phyloP scores from a whole-genome alignment of 2,329 filamentous ascomycete species.

The Eurotiales sp. region DNA sequence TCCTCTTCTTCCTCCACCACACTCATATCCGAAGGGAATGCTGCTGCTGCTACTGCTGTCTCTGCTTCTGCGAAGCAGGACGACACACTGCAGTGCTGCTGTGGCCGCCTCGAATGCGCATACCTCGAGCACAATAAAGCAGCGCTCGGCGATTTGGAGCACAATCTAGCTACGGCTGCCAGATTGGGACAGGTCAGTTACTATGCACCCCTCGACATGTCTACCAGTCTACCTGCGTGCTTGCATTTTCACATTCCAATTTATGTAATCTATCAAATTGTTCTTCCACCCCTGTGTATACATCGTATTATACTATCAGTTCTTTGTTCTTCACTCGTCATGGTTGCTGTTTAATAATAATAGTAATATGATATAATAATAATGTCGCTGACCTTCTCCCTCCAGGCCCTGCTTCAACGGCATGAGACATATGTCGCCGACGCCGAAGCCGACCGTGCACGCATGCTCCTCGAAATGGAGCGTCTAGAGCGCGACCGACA shows the following conservation, averaged over 20 bases:
- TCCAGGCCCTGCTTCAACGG: constrained; percentile 83
- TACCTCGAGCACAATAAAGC: constrained; percentile 77
- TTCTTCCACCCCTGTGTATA: neutral
- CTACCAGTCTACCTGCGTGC: constrained; percentile 18
- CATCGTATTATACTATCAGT: neutral
- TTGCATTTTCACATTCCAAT: constrained; percentile 16
- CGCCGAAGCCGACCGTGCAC: constrained; percentile 76
- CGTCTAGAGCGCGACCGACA: constrained; percentile 70
- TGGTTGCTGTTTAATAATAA: neutral
- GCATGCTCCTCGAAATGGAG: constrained; percentile 69
- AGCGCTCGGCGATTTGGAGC: constrained; percentile 76
- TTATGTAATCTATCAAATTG: neutral
- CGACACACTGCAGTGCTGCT: constrained; percentile 64
- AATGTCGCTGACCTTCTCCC: constrained; percentile 61
- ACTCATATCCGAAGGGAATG: neutral
- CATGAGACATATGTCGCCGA: constrained; percentile 95
- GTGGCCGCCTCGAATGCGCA: constrained; percentile 73
- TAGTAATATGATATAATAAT: too few species aligned
- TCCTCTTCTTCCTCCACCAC: neutral
- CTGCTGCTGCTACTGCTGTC: neutral
- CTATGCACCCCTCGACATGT: too few species aligned
- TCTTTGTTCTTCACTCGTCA: constrained; percentile 1
- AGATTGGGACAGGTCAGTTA: constrained; percentile 83
- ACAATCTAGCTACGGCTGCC: constrained; percentile 81
- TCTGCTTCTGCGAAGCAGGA: neutral